phyloP scores from a whole-genome alignment of 2,329 filamentous ascomycete genomes.

The Fusarium humuli region DNA sequence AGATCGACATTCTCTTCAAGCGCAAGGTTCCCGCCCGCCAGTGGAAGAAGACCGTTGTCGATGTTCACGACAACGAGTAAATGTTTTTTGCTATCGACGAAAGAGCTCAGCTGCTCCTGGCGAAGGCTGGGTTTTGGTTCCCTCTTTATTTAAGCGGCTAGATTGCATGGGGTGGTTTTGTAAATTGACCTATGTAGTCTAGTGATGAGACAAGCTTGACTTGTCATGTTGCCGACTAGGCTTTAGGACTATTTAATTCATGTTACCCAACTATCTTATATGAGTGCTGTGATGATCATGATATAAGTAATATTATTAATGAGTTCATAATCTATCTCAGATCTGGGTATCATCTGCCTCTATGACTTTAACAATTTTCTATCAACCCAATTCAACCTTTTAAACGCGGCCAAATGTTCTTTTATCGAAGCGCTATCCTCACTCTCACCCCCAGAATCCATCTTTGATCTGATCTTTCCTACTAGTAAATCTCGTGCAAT shows the following conservation, averaged over 20 bases:
- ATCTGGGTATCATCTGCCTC: conserved; percentile 1
- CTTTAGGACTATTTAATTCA: conserved; percentile 17
- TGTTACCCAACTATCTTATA: not conserved
- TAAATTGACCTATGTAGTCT: not conserved
- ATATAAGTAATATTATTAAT: no score
- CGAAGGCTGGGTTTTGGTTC: not conserved
- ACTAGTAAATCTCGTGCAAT: conserved; percentile 44
- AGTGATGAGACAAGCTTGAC: not conserved
- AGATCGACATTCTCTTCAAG: conserved; percentile 71
- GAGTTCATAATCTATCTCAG: fast-evolving
- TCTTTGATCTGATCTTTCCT: conserved; percentile 33
- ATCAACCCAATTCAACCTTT: conserved; percentile 23
- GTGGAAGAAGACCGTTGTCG: conserved; percentile 66
- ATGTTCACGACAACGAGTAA: conserved; percentile 72
- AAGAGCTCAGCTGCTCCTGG: not conserved
- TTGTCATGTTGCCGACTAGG: not conserved
- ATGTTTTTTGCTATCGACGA: conserved; percentile 6
- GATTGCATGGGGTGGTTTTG: not conserved
- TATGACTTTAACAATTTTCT: not conserved
- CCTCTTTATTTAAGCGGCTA: conserved; percentile 14
- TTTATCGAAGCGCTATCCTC: conserved; percentile 40
- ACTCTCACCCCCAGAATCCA: conserved; percentile 32
- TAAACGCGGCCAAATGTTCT: conserved; percentile 37
- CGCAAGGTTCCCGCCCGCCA: conserved; percentile 65
- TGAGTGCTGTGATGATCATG: not conserved